A percentile compares a stretch with the other conserved stretches of the same genome.
phyloP scores from a whole-genome alignment of 2,329 filamentous ascomycete genomes.

The Nemania diffusa region DNA sequence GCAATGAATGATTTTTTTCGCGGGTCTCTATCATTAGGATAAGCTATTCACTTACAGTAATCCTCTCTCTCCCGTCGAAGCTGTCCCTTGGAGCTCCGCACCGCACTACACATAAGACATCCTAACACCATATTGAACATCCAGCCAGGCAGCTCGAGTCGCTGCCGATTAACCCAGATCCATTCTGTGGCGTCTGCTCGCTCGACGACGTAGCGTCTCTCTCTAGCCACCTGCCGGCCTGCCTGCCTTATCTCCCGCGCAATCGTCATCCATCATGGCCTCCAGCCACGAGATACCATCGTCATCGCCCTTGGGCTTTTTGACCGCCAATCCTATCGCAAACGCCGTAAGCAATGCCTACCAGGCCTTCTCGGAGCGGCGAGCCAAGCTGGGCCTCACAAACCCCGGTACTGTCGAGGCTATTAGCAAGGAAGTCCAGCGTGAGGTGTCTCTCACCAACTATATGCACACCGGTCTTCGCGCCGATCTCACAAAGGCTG shows the following conservation, averaged over 20 bases:
- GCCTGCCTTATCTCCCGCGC: slow-evolving; percentile 33
- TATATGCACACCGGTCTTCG: slow-evolving; percentile 96
- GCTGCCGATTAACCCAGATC: background rate
- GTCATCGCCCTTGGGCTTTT: slow-evolving; percentile 68
- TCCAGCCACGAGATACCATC: slow-evolving; percentile 51
- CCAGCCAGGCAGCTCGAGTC: background rate
- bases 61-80: slow-evolving; percentile 12
- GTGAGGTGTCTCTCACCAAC: slow-evolving; percentile 95
- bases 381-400: slow-evolving; percentile 85
- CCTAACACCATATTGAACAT: background rate
- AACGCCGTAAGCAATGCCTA: slow-evolving; percentile 79
- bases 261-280: slow-evolving; percentile 58
- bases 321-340: slow-evolving; percentile 79
- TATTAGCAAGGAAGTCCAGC: slow-evolving; percentile 90
- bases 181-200: slow-evolving; percentile 17
- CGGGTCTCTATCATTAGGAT: slow-evolving; percentile 20
- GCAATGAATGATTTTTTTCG: slow-evolving; percentile 38
- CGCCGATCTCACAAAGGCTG: slow-evolving; percentile 95
- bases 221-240: slow-evolving; percentile 38
- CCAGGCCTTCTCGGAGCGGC: slow-evolving; percentile 82
- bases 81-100: slow-evolving; percentile 9
- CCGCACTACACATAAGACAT: slow-evolving; percentile 4
- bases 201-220: slow-evolving; percentile 35
- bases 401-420: slow-evolving; percentile 95
- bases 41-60: slow-evolving; percentile 24